Conservation (phyloP, 2,329 filamentous ascomycete species). For the Whalleya microplaca region DNA sequence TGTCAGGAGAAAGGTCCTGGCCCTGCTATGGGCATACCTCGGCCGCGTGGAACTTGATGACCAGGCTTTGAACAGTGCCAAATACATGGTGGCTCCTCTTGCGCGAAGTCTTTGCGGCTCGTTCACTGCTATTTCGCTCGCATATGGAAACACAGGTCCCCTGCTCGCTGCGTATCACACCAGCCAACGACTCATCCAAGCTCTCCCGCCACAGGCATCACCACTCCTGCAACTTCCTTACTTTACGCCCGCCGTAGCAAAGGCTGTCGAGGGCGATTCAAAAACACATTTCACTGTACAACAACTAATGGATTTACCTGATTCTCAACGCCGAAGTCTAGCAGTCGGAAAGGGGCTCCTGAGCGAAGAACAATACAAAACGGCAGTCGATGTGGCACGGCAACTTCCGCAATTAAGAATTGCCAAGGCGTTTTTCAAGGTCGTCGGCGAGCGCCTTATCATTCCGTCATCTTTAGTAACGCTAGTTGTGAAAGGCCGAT, state of each 20-base stretch:
- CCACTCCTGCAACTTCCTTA: conserved; percentile 91
- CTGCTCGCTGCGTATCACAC: conserved; percentile 81
- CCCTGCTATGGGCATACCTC: conserved; percentile 93
- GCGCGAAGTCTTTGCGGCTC: conserved; percentile 85
- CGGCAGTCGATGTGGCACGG: conserved; percentile 74
- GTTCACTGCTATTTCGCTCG: conserved; percentile 83
- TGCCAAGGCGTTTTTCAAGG: conserved; percentile 97
- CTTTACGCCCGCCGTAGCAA: conserved; percentile 70
- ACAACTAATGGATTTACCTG: conserved; percentile 84
- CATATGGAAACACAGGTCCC: conserved; percentile 81
- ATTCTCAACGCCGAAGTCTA: conserved; percentile 71
- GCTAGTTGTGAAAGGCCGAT: conserved; percentile 91
- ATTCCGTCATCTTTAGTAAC: conserved; percentile 92
- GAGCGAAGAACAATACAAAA: conserved; percentile 74
- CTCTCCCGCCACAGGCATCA: conserved; percentile 78
- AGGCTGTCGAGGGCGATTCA: conserved; percentile 73
- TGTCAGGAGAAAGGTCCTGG: conserved; percentile 81
- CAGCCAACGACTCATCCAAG: conserved; percentile 88
- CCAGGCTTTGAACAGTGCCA: conserved; percentile 75
- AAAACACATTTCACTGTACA: conserved; percentile 80
- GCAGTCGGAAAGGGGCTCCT: conserved; percentile 73
- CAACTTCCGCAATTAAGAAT: conserved; percentile 85
- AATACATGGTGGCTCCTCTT: conserved; percentile 86
- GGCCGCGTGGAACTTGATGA: conserved; percentile 86
- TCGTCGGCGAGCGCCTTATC: conserved; percentile 89